Evolutionary conservation across 2,329 filamentous ascomycete species (phyloP).

Genomic region (Orbilia quercus): DNA sequence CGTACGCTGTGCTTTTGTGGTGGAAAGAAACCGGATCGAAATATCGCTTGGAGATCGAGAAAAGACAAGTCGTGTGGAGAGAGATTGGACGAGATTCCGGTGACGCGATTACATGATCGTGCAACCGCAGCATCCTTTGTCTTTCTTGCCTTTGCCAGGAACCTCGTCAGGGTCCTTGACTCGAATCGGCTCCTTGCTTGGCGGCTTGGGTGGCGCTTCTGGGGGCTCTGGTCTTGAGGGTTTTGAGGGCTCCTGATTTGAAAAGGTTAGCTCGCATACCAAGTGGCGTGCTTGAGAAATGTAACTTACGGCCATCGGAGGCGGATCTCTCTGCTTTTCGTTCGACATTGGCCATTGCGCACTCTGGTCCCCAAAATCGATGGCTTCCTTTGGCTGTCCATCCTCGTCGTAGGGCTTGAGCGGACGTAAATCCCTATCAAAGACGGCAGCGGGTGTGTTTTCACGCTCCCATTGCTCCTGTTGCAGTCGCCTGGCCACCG

Average conservation of each 20-base stretch:
- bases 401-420: constrained; percentile 73
- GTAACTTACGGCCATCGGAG: constrained; percentile 51
- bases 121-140: constrained; percentile 54
- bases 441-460: constrained; percentile 83
- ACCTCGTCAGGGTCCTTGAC: constrained; percentile 50
- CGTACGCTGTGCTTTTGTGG: constrained; percentile 56
- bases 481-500: constrained; percentile 87
- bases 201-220: constrained; percentile 26
- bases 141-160: constrained; percentile 39
- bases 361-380: constrained; percentile 48
- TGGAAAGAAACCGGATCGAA: constrained; percentile 48
- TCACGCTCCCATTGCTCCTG: constrained; percentile 96
- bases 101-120: constrained; percentile 51
- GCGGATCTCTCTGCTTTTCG: constrained; percentile 46
- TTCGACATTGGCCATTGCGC: constrained; percentile 46
- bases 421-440: constrained; percentile 87
- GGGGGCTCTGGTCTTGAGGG: constrained; percentile 25
- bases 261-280: constrained; percentile 8
- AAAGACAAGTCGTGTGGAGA: constrained; percentile 37
- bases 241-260: constrained; percentile 39
- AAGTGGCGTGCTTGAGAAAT: neutral
- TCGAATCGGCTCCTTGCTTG: constrained; percentile 51
- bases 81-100: neutral
- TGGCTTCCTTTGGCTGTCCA: constrained; percentile 59
- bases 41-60: constrained; percentile 54